Evolutionary conservation across 2,329 filamentous ascomycete species (phyloP), one percentile per base, ranked within the genome.

Genomic region (Chalaropsis thielavioides): DNA sequence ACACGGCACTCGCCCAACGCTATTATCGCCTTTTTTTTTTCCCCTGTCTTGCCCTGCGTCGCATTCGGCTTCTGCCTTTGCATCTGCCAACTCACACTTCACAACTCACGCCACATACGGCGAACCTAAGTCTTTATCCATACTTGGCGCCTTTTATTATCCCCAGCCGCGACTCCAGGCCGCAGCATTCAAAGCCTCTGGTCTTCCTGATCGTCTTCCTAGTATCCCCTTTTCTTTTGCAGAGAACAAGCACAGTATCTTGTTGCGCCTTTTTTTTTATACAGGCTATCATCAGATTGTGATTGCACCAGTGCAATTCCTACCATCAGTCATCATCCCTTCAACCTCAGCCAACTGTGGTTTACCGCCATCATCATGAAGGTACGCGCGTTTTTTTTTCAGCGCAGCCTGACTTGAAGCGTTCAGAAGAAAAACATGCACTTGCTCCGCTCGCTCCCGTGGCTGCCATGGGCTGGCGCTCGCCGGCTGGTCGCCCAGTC

Each of bases 271-370:
- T 27, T 61, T 61, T 61, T 61, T 61, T 22, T n/a, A 4, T 8
- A 38, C 35, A 38, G 35, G 35, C 35, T 38, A 38, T 38, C 7
- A 38, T 56, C 24, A 35, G 10, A n/a, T 22, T 27, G 13, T 31
- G 10, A 19, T 22, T 51, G 19, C 46, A 22, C 22, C 27, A 58
- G 27, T 46, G 54, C 54, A 17, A 7, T 38, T n/a, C 54, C 54
- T 8, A 51, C 54, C 24, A 62, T 49, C 41, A 63, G 44, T 44
- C 54, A 56, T 62, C 63, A 59, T 54, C 64, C 64, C 64, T 66
- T 64, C 67, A 66, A 64, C 66, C 66, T 67, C 66, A 64, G 66
- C 44, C 44, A 59, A 67, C 66, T 67, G 66, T 67, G 66, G 66
- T 64, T 67, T 40, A 67, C 62, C 60, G 63, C 66, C 58, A 64